Percentiles rank a stretch among this genome's conserved stretches.
phyloP scores from a whole-genome alignment of 106 monocot genomes.

The Acanthochlamys bracteata region DNA sequence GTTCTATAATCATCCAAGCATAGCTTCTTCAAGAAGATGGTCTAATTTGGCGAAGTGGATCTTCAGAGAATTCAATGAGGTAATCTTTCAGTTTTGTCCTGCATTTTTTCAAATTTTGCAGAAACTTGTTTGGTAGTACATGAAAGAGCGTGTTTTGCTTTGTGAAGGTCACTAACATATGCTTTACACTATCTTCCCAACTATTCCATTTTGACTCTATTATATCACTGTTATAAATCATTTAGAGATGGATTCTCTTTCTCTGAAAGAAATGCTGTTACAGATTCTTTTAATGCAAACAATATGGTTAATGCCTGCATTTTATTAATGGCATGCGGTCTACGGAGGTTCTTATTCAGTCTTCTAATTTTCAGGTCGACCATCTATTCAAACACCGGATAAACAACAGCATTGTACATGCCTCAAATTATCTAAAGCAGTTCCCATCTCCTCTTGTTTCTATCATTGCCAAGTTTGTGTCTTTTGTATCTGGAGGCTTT shows the following conservation, averaged over 20 bases:
- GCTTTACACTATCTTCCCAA: no score
- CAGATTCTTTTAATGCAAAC: no score
- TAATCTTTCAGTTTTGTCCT: slow-evolving; percentile 23
- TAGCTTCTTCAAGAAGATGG: slow-evolving; percentile 90
- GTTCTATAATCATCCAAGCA: slow-evolving; percentile 94
- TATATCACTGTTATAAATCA: no score
- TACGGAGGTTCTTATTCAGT: neutral
- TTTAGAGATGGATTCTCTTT: no score
- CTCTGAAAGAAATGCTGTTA: no score
- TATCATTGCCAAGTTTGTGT: slow-evolving; percentile 81
- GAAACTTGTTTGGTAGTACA: no score
- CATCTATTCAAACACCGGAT: slow-evolving; percentile 88
- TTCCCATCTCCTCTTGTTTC: slow-evolving; percentile 92
- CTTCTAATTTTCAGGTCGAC: slow-evolving; percentile 56
- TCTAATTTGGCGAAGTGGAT: slow-evolving; percentile 97
- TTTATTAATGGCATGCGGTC: no score
- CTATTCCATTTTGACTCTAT: no score
- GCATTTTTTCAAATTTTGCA: no score
- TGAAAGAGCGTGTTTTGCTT: no score
- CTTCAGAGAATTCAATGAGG: slow-evolving; percentile 98
- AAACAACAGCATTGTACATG: slow-evolving; percentile 59
- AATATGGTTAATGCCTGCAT: no score
- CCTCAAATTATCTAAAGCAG: slow-evolving; percentile 86
- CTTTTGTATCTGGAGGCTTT: slow-evolving; percentile 93
- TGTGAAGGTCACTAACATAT: no score